Base-by-base conservation (phyloP, 164 flowering plant genomes). In the Vitis rupestris region DNA sequence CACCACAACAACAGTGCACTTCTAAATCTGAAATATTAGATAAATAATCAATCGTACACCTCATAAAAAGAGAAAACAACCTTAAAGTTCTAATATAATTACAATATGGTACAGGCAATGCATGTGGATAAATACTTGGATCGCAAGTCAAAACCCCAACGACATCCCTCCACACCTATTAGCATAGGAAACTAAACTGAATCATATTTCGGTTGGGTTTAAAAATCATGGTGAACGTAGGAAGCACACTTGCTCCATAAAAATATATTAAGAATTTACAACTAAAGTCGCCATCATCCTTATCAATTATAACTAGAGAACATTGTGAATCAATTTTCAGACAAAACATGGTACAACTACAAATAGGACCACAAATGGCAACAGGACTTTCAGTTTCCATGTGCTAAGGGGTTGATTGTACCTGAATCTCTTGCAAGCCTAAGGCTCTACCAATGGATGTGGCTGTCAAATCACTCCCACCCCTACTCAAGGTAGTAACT, bases 151-250 rank as follows among this genome's bases (percentile, higher is more conserved):
- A 77, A 60, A 93, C 97, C 61, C 99, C 99, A 80, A 91, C 99
- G 64, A 95, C 99, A 82, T 95, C 99, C 79, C 93, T 95, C 99
- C 99, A 95, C 30, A 95, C 97, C 99, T 93, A 80, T 56, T 50
- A 68, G 65, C 53, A 75, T 37, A 37, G 7, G 44, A 37, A 37
- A 37, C 4, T 37, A 37, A 37, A 37, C 44, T 37, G 44, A 37
- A 2, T 37, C 44, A 37, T 37, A 37, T 37, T 6, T 37, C 0
- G 7, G 44, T 37, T 37, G 44, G 7, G 44, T 37, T 37, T 0
- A 37, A 37, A 37, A 0, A 37, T 37, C 44, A 37, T 37, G 4
- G 3, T 37, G 44, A 4, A 6, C 27, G 44, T 37, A 37, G 44
- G 44, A 31, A 31, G 44, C 44, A 4, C 44, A 0, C 44, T 31